Base-by-base conservation (phyloP, 352 stramenopile species). In the Phytophthora ramorum region DNA sequence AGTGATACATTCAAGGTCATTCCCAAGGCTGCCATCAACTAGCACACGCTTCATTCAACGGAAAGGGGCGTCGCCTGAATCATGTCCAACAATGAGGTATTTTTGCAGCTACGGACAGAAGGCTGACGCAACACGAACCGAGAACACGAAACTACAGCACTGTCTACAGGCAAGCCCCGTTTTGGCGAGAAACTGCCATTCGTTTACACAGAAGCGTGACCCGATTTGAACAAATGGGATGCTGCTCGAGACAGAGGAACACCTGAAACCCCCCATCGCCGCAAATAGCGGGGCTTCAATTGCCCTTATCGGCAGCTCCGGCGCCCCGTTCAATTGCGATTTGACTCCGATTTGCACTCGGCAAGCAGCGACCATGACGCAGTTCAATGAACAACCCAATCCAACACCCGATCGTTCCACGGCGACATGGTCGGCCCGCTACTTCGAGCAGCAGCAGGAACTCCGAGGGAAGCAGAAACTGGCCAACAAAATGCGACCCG, bases 361-460 rank as follows among this genome's bases (percentile, higher is more conserved):
- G 13, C 16, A 47, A 45, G 8, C 6, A 46, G 38, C 40, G 24
- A 52, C 3, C 22, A 70, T 66, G 56, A 30, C 10, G 16, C 22
- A 26, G 13, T 10, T 14, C 6, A 20, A 26, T 55, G 34, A 4
- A 1, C 52, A 63, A 20, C 12, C 34, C 3, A 63, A 69, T 12
- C 16, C 50, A 19, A n/a, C 34, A 13, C 50, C 57, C 13, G 57
- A 71, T 55, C 63, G 57, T 1, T 55, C 57, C 63, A 71, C 44
- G 50, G 17, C 63, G 16, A 67, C 63, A 0, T 71, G 63, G 63
- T 71, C 63, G 22, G 50, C 50, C 5, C 57, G 60, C 50, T 71
- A 67, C 58, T 71, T 71, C 37, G 63, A 63, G 37, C 38, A 63
- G 49, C 63, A 71, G 30, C 61, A 71, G 49, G 34, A 37, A 7